Evolutionary conservation across 1,284 basidiomycete genomes (phyloP), one percentile per base, ranked within the genome.

Genomic region (Ustilago trichophora): DNA sequence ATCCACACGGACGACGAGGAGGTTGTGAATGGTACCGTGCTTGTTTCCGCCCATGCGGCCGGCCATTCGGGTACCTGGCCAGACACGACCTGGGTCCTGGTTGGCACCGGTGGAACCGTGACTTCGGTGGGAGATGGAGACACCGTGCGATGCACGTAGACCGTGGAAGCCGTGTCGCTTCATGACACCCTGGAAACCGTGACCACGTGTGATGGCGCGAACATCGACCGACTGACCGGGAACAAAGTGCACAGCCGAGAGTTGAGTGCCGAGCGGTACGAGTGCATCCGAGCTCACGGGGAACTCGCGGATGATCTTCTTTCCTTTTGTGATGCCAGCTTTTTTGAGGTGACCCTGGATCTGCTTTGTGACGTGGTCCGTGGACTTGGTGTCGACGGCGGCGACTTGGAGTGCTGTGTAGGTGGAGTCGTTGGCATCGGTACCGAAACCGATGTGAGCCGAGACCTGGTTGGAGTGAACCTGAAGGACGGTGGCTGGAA

Each of bases 31-130:
- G 25, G 78, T 80, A 32, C 68, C 64, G 51, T 75, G 69, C 49
- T 67, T 59, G 41, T 69, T 73, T 58, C 88, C 90, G 50, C 96
- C 96, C 86, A 97, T 90, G 40, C 90, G 89, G 38, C 95, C 96
- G 9, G 95, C 89, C 95, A 98, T 98, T 85, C 97, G 98, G 84
- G 94, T 97, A 35, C 95, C 95, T 15, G 94, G 94, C 85, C 91
- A 92, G 13, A 97, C 87, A 80, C 93, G 88, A 47, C 93, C 94
- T 31, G 94, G 94, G 78, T 96, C 92, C 62, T 80, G 78, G 83
- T 96, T 91, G 77, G 91, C 91, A 83, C 96, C 96, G 12, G 92
- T 96, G 22, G 93, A 91, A 80, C 96, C 96, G 37, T 89, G 88
- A 22, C 91, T 90, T 80, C 96, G 90, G 86, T 98, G 96, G 24